These are phyloP conservation scores for Auriscalpium orientale DNA, from an alignment of 768 basidiomycete genomes.

Conservation along the genomic window DNA sequence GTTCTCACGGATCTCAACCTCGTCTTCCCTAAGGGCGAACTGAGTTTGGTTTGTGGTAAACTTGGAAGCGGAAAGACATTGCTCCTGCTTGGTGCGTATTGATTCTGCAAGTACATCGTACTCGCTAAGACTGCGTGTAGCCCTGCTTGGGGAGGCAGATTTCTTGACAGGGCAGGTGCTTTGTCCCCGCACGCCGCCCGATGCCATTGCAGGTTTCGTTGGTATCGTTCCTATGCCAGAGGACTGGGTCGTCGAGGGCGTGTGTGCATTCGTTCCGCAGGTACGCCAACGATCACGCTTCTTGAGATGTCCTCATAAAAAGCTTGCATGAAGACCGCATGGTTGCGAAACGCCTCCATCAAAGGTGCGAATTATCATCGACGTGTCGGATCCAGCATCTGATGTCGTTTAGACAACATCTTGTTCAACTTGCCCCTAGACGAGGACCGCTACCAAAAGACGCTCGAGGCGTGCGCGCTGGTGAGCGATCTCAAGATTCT, in stretches of 20 bases:
- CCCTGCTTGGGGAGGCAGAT: slow-evolving; percentile 85
- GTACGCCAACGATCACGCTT: slow-evolving; percentile 25
- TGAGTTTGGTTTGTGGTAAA: slow-evolving; percentile 84
- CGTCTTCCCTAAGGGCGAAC: slow-evolving; percentile 69
- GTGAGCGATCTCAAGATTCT: slow-evolving; percentile 71
- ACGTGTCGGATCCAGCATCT: neutral
- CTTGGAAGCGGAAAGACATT: slow-evolving; percentile 87
- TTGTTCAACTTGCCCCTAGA: slow-evolving; percentile 73
- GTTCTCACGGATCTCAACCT: slow-evolving; percentile 71
- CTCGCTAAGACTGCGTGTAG: slow-evolving; percentile 26
- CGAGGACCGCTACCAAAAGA: slow-evolving; percentile 65
- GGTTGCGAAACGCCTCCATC: slow-evolving; percentile 70
- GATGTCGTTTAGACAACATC: slow-evolving; percentile 47
- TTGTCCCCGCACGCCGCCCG: slow-evolving; percentile 80
- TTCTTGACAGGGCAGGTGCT: slow-evolving; percentile 71
- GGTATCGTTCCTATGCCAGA: slow-evolving; percentile 35
- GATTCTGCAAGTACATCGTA: neutral
- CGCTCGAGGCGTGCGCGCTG: slow-evolving; percentile 71
- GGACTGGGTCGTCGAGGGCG: slow-evolving; percentile 69
- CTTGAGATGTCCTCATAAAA: slow-evolving; percentile 14
- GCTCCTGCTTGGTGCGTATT: slow-evolving; percentile 50
- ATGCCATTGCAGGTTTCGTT: slow-evolving; percentile 59
- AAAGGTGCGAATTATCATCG: slow-evolving; percentile 27
- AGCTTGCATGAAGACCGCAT: slow-evolving; percentile 31
- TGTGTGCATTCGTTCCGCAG: slow-evolving; percentile 86